phyloP scores from a whole-genome alignment of 2,329 filamentous ascomycete species.

The Capronia coronata region DNA sequence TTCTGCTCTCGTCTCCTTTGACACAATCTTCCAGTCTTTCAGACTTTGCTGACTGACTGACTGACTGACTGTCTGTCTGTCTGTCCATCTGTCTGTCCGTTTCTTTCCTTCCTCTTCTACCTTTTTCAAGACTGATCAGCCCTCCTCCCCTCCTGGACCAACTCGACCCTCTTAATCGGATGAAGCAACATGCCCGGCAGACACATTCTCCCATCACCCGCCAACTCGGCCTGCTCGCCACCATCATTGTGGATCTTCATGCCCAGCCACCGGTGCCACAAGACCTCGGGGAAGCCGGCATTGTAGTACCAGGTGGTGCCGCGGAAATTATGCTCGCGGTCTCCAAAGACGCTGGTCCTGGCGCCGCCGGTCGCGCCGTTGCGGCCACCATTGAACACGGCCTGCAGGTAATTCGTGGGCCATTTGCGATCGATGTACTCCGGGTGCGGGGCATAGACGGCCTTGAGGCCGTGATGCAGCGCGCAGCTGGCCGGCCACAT shows the following conservation, averaged over 20 bases:
- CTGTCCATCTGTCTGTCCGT: too few relatives aligned
- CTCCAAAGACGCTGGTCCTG: conserved; percentile 67
- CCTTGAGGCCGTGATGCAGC: conserved; percentile 87
- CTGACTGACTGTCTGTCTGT: too few relatives aligned
- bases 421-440: conserved; percentile 81
- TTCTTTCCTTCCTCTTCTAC: neutral
- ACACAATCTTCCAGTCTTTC: too few relatives aligned
- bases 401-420: conserved; percentile 70
- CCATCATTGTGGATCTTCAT: conserved; percentile 71
- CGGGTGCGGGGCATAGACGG: conserved; percentile 83
- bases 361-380: conserved; percentile 70
- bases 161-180: conserved; percentile 71
- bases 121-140: conserved; percentile 15
- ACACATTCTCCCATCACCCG: conserved; percentile 80
- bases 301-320: conserved; percentile 92
- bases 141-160: conserved; percentile 33
- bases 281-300: conserved; percentile 68
- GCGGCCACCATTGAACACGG: conserved; percentile 70
- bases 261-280: conserved; percentile 83
- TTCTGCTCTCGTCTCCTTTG: too few relatives aligned
- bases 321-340: conserved; percentile 80
- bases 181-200: conserved; percentile 83
- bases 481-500: conserved; percentile 91
- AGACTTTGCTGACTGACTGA: too few relatives aligned
- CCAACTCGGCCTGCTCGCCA: conserved; percentile 67